These are phyloP conservation scores for Chlorencoelia australis DNA, from an alignment of 2,329 filamentous ascomycete species.

Conservation along the genomic window DNA sequence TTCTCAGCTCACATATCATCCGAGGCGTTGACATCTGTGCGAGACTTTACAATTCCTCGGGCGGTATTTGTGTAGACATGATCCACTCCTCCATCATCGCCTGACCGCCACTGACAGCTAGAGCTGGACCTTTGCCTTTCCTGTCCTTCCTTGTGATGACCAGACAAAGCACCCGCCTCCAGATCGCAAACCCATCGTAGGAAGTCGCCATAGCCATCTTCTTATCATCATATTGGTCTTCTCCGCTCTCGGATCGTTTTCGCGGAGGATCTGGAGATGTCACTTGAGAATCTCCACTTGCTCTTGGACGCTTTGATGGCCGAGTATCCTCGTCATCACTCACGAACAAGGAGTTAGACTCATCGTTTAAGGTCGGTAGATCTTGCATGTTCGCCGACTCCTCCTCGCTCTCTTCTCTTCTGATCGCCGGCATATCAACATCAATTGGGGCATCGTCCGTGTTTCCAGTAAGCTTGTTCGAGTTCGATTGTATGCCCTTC, in stretches of 20 bases:
- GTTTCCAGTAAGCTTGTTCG: constrained; percentile 48
- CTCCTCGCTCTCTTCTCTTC: constrained; percentile 22
- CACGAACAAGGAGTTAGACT: constrained; percentile 27
- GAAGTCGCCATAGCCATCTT: constrained; percentile 77
- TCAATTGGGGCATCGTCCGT: constrained; percentile 39
- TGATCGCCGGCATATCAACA: constrained; percentile 19
- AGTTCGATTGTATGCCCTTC: constrained; percentile 39
- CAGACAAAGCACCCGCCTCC: constrained; percentile 83
- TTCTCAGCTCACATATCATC: too few relatives aligned
- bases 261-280: constrained; percentile 19
- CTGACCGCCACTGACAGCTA: constrained; percentile 37
- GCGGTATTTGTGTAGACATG: constrained; percentile 58
- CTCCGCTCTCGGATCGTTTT: constrained; percentile 36
- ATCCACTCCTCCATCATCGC: constrained; percentile 81
- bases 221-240: constrained; percentile 41
- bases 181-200: constrained; percentile 94
- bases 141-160: constrained; percentile 69
- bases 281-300: constrained; percentile 18
- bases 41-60: too few relatives aligned
- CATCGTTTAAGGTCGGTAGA: constrained; percentile 17
- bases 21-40: too few relatives aligned
- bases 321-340: constrained; percentile 24
- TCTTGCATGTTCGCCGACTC: constrained; percentile 16
- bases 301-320: constrained; percentile 22
- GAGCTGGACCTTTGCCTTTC: constrained; percentile 29